Evolutionary conservation across 1,284 basidiomycete genomes (phyloP), one percentile per base, ranked within the genome.

Genomic region (Ceratobasidium sp.): DNA sequence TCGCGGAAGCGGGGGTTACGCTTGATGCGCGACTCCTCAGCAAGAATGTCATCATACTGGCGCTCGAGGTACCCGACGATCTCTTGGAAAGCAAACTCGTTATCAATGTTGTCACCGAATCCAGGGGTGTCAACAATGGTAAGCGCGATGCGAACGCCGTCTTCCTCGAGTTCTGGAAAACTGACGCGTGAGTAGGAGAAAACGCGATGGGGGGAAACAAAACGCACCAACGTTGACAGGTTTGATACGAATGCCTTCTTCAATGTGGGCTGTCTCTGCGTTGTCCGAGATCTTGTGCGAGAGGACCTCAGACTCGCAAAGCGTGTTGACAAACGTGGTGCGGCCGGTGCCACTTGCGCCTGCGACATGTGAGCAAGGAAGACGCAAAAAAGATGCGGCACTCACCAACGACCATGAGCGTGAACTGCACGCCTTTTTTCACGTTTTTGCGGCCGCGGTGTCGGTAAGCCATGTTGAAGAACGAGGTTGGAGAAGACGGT

Each of bases 1-100:
- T 99, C 98, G 81, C 96, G 91, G 89, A 98, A 99, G 77, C 98
- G 92, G 29, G 97, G 96, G 85, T 98, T 98, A 88, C 98, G 97
- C 86, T 98, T 99, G 86, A 99, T 99, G 81, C 98, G 90, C 77
- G 95, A 97, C 85, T 99, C 98, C 83, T 99, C 97, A 11, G 97
- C 96, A 77, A 99, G 88, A 82, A 99, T 98, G 80, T 99, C 97
- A 79, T 99, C 98, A 85, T 99, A 99, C 89, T 99, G 97, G 76
- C 97, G 92, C 83, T 99, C 98, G 77, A 99, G 91, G 85, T 99
- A 91, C 77, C 94, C 94, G 74, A 97, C 92, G 79, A 99, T 99
- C 83, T 98, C 97, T 81, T 94, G 92, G 85, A 98, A 98, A 95
- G 94, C 92, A 82, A 95, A 95, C 84, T 98, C 96, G 81, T 99